phyloP scores from a whole-genome alignment of 805 yeast species.

The Lachancea waltii region DNA sequence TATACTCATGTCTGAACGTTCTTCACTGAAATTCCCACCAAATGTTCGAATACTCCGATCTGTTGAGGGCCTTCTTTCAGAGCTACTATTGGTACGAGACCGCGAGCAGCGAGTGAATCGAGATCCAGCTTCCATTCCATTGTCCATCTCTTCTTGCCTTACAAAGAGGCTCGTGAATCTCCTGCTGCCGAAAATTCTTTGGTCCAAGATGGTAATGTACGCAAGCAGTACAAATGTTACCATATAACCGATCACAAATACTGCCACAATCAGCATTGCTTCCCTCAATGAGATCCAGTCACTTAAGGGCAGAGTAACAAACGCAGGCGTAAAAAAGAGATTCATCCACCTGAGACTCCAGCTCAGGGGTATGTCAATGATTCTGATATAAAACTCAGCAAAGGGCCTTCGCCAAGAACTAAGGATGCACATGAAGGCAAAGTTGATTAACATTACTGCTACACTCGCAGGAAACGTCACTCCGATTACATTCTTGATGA shows the following conservation, averaged over 20 bases:
- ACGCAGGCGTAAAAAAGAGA: slow-evolving; percentile 71
- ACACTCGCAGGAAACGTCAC: slow-evolving; percentile 21
- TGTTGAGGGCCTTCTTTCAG: background rate
- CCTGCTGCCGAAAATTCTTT: slow-evolving; percentile 27
- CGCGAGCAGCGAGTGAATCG: slow-evolving; percentile 12
- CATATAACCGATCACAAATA: slow-evolving; percentile 60
- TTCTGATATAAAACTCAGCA: slow-evolving; percentile 13
- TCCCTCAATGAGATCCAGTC: slow-evolving; percentile 60
- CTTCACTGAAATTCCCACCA: background rate
- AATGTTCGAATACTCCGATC: background rate
- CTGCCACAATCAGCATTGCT: slow-evolving; percentile 67
- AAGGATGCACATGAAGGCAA: slow-evolving; percentile 16
- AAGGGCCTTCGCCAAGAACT: slow-evolving; percentile 14
- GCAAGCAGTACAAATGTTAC: slow-evolving; percentile 45
- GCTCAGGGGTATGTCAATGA: slow-evolving; percentile 56
- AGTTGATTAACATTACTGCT: slow-evolving; percentile 21
- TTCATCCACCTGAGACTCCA: slow-evolving; percentile 70
- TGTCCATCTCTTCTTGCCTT: slow-evolving; percentile 15
- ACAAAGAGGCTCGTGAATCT: slow-evolving; percentile 21
- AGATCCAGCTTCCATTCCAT: slow-evolving; percentile 15
- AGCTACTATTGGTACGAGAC: slow-evolving; percentile 1
- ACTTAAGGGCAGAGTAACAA: slow-evolving; percentile 63
- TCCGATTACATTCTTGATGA: slow-evolving; percentile 16
- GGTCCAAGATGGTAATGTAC: slow-evolving; percentile 41
- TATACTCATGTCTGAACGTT: background rate